Evolutionary conservation across 2,329 filamentous ascomycete genomes (phyloP).

Genomic region (Ascochyta clinopodiicola): DNA sequence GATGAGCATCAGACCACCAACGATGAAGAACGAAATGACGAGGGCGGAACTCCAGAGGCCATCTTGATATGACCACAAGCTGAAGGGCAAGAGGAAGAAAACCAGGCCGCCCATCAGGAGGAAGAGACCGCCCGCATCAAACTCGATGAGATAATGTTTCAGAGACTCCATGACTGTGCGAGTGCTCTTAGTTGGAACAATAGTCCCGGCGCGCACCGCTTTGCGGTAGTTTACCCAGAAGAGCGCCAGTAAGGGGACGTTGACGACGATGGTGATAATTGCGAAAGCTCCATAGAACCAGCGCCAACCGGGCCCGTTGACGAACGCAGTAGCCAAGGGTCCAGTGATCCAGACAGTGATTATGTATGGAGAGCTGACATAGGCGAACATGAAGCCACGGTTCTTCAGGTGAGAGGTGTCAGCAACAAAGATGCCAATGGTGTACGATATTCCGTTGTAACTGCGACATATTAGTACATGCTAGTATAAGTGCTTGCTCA

Average conservation of each 20-base stretch:
- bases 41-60: slow-evolving; percentile 41
- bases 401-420: slow-evolving; percentile 70
- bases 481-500: neutral
- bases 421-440: slow-evolving; percentile 68
- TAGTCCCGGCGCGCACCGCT: slow-evolving; percentile 62
- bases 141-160: slow-evolving; percentile 64
- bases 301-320: slow-evolving; percentile 62
- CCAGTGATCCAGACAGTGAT: slow-evolving; percentile 30
- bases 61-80: slow-evolving; percentile 51
- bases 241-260: slow-evolving; percentile 66
- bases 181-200: slow-evolving; percentile 51
- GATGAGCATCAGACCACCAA: slow-evolving; percentile 45
- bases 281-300: slow-evolving; percentile 73
- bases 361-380: slow-evolving; percentile 26
- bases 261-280: slow-evolving; percentile 67
- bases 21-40: slow-evolving; percentile 50
- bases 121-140: slow-evolving; percentile 68
- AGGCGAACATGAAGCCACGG: slow-evolving; percentile 67
- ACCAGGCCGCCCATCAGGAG: slow-evolving; percentile 66
- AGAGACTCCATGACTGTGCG: slow-evolving; percentile 57
- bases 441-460: slow-evolving; percentile 62
- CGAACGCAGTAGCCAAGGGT: slow-evolving; percentile 41
- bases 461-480: neutral
- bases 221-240: slow-evolving; percentile 64
- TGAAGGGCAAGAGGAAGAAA: slow-evolving; percentile 74